Percentiles rank a stretch among this genome's conserved stretches.
These are phyloP conservation scores for Naganishia albida DNA, from an alignment of 1,284 basidiomycete species.

Conservation along the genomic window DNA sequence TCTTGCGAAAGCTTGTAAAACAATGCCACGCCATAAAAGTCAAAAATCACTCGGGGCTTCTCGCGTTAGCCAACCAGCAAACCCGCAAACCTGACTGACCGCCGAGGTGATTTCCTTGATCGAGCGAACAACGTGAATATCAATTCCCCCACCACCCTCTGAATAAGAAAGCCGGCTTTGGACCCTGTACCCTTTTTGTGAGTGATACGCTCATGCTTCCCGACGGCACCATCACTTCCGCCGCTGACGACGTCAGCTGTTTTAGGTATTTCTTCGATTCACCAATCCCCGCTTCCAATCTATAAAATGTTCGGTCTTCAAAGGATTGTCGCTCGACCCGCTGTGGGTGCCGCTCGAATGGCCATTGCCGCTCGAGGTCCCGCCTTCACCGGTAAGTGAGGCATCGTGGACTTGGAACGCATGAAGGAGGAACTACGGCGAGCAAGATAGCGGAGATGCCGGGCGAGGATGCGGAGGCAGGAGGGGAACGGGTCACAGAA, in stretches of 20 bases:
- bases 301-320: conserved; percentile 31
- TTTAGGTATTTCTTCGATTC: conserved; percentile 11
- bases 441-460: not conserved
- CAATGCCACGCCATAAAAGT: conserved; percentile 2
- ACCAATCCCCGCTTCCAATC: not conserved
- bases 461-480: not conserved
- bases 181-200: conserved; percentile 13
- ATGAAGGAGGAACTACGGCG: not conserved
- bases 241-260: conserved; percentile 7
- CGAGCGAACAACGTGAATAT: not conserved
- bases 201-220: not conserved
- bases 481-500: not conserved
- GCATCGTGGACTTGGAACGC: not conserved
- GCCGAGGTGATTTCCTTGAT: not conserved
- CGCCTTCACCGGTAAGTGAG: conserved; percentile 44
- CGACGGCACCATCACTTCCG: not conserved
- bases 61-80: conserved; percentile 21
- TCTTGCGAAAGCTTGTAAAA: not conserved
- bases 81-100: conserved; percentile 8
- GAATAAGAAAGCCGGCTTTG: not conserved
- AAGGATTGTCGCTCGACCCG: conserved; percentile 43
- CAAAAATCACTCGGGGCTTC: conserved; percentile 1
- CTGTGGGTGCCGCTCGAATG: conserved; percentile 39
- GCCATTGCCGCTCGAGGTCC: conserved; percentile 40
- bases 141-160: not conserved